These are phyloP conservation scores for Bruguiera gymnorhiza DNA, from an alignment of 345 rosid genomes.

Conservation along the genomic window DNA sequence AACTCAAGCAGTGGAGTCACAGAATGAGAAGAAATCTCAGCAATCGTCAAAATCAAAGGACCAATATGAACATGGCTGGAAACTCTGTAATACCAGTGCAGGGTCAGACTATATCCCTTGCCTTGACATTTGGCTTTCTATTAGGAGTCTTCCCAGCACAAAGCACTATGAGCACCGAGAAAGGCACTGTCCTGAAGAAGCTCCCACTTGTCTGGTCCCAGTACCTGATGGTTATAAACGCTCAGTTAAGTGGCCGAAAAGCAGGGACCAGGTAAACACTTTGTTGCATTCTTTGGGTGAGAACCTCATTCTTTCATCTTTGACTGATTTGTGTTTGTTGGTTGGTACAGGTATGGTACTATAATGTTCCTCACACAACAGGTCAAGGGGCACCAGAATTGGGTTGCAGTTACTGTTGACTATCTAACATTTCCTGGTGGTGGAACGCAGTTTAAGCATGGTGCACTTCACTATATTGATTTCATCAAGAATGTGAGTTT, in stretches of 20 bases:
- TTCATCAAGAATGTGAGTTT: slow-evolving; percentile 70
- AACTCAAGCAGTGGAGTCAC: slow-evolving; percentile 93
- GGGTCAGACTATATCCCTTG: slow-evolving; percentile 96
- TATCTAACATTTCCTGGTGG: slow-evolving; percentile 98
- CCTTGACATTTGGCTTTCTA: slow-evolving; percentile 84
- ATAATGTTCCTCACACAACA: slow-evolving; percentile 30
- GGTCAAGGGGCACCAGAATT: slow-evolving; percentile 93
- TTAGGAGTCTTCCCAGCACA: slow-evolving; percentile 62
- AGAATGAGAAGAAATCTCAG: slow-evolving; percentile 74
- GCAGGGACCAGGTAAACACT: slow-evolving; percentile 77
- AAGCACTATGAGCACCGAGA: slow-evolving; percentile 97
- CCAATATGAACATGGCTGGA: slow-evolving; percentile 47
- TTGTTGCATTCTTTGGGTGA: not conserved
- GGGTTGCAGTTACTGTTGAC: slow-evolving; percentile 93
- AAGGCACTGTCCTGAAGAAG: slow-evolving; percentile 91
- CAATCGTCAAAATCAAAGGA: slow-evolving; percentile 36
- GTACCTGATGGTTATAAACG: slow-evolving; percentile 80
- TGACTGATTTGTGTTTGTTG: slow-evolving; percentile 8
- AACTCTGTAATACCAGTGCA: slow-evolving; percentile 79
- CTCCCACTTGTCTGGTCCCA: slow-evolving; percentile 89
- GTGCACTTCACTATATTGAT: slow-evolving; percentile 92
- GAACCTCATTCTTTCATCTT: not conserved
- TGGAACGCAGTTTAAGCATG: slow-evolving; percentile 93
- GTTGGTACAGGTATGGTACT: slow-evolving; percentile 78
- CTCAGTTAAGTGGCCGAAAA: slow-evolving; percentile 82